phyloP scores from a whole-genome alignment of 306 rosid genomes.

The Trichosanthes truncata region DNA sequence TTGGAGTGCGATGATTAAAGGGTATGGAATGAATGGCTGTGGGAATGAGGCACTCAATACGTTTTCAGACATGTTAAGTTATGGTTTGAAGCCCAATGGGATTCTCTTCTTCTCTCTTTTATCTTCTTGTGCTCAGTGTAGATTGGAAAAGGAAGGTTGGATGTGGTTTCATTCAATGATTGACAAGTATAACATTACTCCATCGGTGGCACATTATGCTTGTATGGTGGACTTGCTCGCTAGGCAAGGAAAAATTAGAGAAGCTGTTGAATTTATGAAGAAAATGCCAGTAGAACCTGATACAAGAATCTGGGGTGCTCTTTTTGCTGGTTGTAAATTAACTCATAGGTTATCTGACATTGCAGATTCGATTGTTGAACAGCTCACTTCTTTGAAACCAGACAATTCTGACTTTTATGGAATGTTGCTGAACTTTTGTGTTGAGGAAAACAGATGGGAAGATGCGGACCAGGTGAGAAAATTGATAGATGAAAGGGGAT shows the following conservation, averaged over 20 bases:
- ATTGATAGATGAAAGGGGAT: conserved; percentile 4
- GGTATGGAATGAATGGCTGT: conserved; percentile 12
- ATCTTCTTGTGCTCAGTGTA: conserved; percentile 16
- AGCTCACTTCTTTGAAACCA: not conserved
- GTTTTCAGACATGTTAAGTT: conserved; percentile 10
- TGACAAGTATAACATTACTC: conserved; percentile 7
- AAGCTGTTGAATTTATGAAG: conserved; percentile 17
- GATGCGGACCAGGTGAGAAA: conserved; percentile 5
- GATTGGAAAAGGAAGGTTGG: conserved; percentile 13
- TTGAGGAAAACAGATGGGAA: conserved; percentile 8
- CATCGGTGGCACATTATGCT: conserved; percentile 11
- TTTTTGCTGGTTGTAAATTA: conserved; percentile 10
- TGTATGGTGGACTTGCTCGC: conserved; percentile 13
- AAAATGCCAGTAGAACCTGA: conserved; percentile 11
- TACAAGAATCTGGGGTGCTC: conserved; percentile 13
- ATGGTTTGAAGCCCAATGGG: conserved; percentile 10
- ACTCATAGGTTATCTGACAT: not conserved
- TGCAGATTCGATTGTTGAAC: conserved; percentile 14
- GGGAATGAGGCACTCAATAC: conserved; percentile 13
- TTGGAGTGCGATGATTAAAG: conserved; percentile 17
- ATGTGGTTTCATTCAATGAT: conserved; percentile 19
- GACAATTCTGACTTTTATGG: not conserved
- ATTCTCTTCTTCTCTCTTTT: conserved; percentile 9
- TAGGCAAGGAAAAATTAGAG: conserved; percentile 5
- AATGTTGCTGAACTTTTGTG: conserved; percentile 6